Evolutionary conservation across 352 stramenopile species (phyloP), one percentile per base, ranked within the genome.

Genomic region (Phytophthora colocasiae): DNA sequence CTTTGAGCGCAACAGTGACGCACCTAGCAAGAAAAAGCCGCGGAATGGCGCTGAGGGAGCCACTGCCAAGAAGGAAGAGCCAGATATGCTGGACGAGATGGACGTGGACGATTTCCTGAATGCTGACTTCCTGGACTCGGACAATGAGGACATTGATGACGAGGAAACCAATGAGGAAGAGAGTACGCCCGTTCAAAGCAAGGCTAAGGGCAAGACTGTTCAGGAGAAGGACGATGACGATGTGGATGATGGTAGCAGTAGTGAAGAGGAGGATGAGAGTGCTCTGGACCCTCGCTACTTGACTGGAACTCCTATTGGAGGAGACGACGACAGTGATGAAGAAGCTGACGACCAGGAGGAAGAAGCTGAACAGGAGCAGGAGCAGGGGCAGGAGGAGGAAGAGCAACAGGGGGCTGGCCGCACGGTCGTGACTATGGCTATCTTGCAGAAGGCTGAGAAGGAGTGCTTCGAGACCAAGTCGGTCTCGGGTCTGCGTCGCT

Each of bases 401-500:
- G 49, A 78, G 10, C 22, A 55, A 19, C 64, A 82, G 32, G 48
- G 66, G 26, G 19, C 78, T 34, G 85, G 81, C 0, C 82, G 80
- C 56, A 89, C 63, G 22, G 83, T 76, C 34, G 66, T 98, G 27
- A 97, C 89, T 6, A 89, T 96, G 67, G 75, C 84, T 40, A 55
- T 87, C 47, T 60, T 96, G 17, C 46, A 75, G 44, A 89, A 90
- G 58, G 78, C 97, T 6, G 91, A 98, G 73, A 87, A 96, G 51
- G 85, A 91, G 41, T 93, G 91, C 53, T 98, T 98, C 56, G 88
- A 93, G 22, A 81, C 92, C 58, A 85, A 92, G 58, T 90, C 86
- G 48, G 73, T 98, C 38, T 96, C 91, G 40, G 87, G 84, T 14
- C 69, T 99, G 49, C 93, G 91, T 72, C 90, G 88, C 19, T 79